Evolutionary conservation across 257 asterid species (phyloP).

Genomic region (Linaria vulgaris): DNA sequence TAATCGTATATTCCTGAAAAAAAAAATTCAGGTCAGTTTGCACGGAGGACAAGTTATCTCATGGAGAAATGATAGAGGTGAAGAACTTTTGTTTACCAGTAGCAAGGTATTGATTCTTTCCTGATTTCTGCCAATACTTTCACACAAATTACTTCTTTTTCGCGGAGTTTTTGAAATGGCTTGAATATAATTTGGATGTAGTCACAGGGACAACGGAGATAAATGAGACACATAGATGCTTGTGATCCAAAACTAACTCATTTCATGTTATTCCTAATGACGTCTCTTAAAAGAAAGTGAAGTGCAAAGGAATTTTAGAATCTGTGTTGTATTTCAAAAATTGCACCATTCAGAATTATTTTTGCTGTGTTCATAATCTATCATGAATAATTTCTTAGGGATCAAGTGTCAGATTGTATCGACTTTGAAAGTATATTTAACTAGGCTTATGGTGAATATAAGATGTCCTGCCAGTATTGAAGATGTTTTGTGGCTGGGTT

Average conservation of each 20-base stretch:
- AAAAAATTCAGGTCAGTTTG: constrained; percentile 65
- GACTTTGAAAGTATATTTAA: background rate
- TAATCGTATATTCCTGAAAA: constrained; percentile 17
- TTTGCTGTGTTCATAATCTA: background rate
- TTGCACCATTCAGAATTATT: background rate
- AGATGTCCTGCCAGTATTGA: background rate
- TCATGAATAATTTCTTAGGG: background rate
- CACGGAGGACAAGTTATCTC: constrained; percentile 91
- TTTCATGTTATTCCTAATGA: background rate
- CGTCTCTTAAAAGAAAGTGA: constrained; percentile 5
- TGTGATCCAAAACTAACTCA: background rate
- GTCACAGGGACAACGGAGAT: background rate
- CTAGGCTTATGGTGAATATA: constrained; percentile 16
- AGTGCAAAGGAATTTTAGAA: constrained; percentile 11
- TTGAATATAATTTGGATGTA: constrained; percentile 3
- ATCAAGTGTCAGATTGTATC: background rate
- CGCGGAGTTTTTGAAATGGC: background rate
- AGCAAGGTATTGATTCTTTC: constrained; percentile 66
- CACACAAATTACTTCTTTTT: background rate
- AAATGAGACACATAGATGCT: background rate
- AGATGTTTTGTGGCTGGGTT: background rate
- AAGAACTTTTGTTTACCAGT: constrained; percentile 85
- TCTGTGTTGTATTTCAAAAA: background rate
- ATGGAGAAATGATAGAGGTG: constrained; percentile 89
- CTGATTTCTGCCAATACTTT: constrained; percentile 1